phyloP scores from a whole-genome alignment of 2,329 filamentous ascomycete genomes.

The Daldinia eschscholtzii region DNA sequence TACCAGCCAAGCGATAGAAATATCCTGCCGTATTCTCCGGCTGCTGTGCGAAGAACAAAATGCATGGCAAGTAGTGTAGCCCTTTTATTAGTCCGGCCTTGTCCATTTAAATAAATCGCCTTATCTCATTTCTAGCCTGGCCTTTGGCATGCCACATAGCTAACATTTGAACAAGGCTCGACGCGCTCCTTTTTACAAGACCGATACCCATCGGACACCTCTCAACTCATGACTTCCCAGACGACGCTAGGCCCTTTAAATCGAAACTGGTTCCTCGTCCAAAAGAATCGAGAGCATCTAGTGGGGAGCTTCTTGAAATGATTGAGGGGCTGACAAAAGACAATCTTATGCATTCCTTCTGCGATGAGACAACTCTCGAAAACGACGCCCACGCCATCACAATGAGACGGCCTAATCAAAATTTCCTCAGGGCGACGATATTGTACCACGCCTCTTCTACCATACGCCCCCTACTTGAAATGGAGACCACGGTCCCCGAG shows the following conservation, averaged over 20 bases:
- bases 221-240: not conserved
- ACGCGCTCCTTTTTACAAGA: conserved; percentile 1
- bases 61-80: conserved; percentile 20
- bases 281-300: not conserved
- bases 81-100: not conserved
- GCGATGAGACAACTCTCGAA: not conserved
- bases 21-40: conserved; percentile 12
- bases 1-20: conserved; percentile 11
- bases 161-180: conserved; percentile 23
- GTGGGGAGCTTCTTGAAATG: not conserved
- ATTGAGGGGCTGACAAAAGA: not conserved
- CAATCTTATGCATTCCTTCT: not conserved
- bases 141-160: not conserved
- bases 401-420: too few species aligned
- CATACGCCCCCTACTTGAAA: conserved; percentile 18
- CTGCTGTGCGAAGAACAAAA: conserved; percentile 19
- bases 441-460: not conserved
- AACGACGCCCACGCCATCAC: not conserved
- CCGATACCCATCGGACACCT: not conserved
- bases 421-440: not conserved
- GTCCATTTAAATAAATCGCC: not conserved
- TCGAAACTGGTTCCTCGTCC: conserved; percentile 2
- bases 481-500: conserved; percentile 14
- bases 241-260: not conserved
- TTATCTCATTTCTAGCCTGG: not conserved